Evolutionary conservation across 331 rosid species (phyloP).

Genomic region (Telfairia occidentalis): DNA sequence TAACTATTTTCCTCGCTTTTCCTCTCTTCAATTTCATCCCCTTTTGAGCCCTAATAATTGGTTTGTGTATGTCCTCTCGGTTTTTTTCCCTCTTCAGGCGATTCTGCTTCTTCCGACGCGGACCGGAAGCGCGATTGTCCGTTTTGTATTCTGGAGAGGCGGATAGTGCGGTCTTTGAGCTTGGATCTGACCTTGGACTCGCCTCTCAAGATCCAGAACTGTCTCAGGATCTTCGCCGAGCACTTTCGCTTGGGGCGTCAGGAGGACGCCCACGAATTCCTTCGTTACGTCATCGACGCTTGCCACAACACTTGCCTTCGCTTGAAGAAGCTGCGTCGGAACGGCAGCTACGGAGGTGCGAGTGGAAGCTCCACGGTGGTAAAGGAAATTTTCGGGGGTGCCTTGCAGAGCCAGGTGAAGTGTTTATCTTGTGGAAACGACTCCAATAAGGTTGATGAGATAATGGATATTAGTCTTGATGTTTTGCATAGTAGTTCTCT

Average conservation of each 20-base stretch:
- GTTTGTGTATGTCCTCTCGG: neutral
- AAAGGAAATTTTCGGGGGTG: constrained; percentile 87
- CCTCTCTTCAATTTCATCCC: neutral
- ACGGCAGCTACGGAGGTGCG: constrained; percentile 1
- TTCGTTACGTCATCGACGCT: constrained; percentile 87
- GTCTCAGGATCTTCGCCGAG: constrained; percentile 62
- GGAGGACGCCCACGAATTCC: constrained; percentile 96
- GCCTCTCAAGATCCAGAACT: constrained; percentile 65
- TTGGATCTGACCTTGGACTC: constrained; percentile 57
- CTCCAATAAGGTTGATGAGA: constrained; percentile 98
- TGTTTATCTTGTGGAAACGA: constrained; percentile 79
- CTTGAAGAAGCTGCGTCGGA: constrained; percentile 62
- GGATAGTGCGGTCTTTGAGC: constrained; percentile 60
- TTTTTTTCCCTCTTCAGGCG: constrained; percentile 33
- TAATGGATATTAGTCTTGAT: constrained; percentile 98
- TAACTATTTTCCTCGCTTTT: neutral
- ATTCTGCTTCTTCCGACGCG: constrained; percentile 34
- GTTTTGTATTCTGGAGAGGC: constrained; percentile 74
- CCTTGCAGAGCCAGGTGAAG: constrained; percentile 99
- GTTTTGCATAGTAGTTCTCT: constrained; percentile 84
- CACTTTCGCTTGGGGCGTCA: constrained; percentile 77
- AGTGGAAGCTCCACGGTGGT: constrained; percentile 41
- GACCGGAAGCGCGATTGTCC: constrained; percentile 68
- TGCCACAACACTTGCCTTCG: constrained; percentile 92
- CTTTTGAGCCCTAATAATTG: neutral